Base-by-base conservation (phyloP, 306 rosid species). In the Lotus japonicus region DNA sequence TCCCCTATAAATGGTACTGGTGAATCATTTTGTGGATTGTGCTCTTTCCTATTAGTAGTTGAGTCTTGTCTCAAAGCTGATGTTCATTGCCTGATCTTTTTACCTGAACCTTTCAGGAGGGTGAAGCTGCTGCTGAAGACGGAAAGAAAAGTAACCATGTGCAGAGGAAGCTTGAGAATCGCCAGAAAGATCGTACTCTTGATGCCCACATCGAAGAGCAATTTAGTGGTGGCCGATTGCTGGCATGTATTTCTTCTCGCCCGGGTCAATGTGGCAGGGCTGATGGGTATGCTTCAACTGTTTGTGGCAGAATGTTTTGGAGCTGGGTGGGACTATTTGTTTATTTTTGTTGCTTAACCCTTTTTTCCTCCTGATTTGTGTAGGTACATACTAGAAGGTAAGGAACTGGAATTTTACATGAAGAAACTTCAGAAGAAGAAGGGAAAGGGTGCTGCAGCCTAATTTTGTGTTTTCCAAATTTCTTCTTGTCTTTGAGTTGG, bases 211-310 rank as follows among this genome's bases (percentile, higher is more conserved):
- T 82, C 12, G 86, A 82, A 75, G 86, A 82, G 76, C 83, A 82
- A 23, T 82, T 82, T 45, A 72, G 73, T 11, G 66, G 77, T 65
- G 86, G 86, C 1, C 53, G 86, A 54, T 49, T 82, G 82, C 9
- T 82, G 46, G 86, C 86, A 10, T 74, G 81, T 17, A 82, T 82
- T 52, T 78, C 86, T 26, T 82, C 86, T 38, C 83, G 86, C 2
- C 86, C 86, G 7, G 83, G 86, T 11, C 83, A 82, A 70, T 82
- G 86, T 54, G 86, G 86, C 69, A 38, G 83, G 52, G 75, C 83
- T 70, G 86, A 82, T 60, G 86, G 86, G 86, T 82, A 82, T 44
- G 58, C 44, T 13, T 15, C 36, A 36, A n/a, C n/a, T n/a, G n/a
- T n/a, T 46, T 76, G n/a, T 21, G 31, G n/a, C n/a, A 26, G 2